phyloP scores from a whole-genome alignment of 352 stramenopile species.

The Thraustochytrium striatum region DNA sequence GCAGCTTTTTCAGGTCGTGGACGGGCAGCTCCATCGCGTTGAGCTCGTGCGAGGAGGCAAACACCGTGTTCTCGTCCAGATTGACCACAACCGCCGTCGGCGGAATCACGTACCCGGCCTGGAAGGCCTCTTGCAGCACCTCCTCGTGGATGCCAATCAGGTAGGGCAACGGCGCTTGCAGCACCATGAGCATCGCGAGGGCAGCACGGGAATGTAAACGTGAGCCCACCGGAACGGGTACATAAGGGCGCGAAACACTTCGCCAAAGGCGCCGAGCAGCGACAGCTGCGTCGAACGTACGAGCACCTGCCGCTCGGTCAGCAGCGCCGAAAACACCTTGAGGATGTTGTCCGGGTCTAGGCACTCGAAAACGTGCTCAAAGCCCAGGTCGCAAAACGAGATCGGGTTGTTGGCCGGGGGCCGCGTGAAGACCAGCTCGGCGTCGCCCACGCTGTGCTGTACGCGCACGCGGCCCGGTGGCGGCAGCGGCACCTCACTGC shows the following conservation, averaged over 20 bases:
- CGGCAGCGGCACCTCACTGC: slow-evolving; percentile 56
- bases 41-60: slow-evolving; percentile 1
- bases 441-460: slow-evolving; percentile 54
- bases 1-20: slow-evolving; percentile 39
- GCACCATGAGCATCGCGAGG: slow-evolving; percentile 62
- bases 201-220: slow-evolving; percentile 68
- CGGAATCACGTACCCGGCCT: slow-evolving; percentile 28
- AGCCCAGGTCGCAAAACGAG: slow-evolving; percentile 54
- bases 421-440: slow-evolving; percentile 54
- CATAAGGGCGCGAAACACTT: slow-evolving; percentile 60
- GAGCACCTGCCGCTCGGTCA: slow-evolving; percentile 56
- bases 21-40: slow-evolving; percentile 5
- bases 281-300: slow-evolving; percentile 57
- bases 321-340: slow-evolving; percentile 52
- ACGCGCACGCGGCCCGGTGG: slow-evolving; percentile 53
- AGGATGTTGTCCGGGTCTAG: slow-evolving; percentile 57
- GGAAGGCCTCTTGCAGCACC: not conserved
- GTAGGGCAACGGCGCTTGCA: slow-evolving; percentile 66
- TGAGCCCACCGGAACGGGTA: slow-evolving; percentile 69
- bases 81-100: slow-evolving; percentile 30
- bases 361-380: slow-evolving; percentile 58
- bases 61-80: slow-evolving; percentile 22
- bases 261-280: slow-evolving; percentile 53
- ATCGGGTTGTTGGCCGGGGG: slow-evolving; percentile 58
- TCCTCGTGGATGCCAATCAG: slow-evolving; percentile 62